phyloP scores from a whole-genome alignment of 108 stramenopile genomes.

The Nitzschia sp. region DNA sequence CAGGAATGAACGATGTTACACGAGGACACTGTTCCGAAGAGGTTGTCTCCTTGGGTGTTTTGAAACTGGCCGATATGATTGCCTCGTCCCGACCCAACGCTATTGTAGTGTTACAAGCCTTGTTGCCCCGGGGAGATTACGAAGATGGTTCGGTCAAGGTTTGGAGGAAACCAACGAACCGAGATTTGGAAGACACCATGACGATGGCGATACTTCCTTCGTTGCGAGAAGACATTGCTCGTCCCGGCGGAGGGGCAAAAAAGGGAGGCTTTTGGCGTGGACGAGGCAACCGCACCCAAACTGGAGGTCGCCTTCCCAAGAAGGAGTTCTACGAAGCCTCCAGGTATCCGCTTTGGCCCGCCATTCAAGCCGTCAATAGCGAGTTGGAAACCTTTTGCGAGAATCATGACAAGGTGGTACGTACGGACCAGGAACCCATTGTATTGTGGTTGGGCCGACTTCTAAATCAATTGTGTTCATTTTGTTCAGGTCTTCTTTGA shows the following conservation, averaged over 20 bases:
- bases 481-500: constrained; percentile 36
- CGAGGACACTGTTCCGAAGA: constrained; percentile 65
- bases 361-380: constrained; percentile 35
- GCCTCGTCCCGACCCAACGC: constrained; percentile 37
- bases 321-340: constrained; percentile 12
- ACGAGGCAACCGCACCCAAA: background rate
- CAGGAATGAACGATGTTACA: constrained; percentile 71
- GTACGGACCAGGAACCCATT: too few relatives aligned
- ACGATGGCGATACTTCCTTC: too few relatives aligned
- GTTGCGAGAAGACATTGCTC: too few relatives aligned
- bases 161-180: too few relatives aligned
- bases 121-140: constrained; percentile 45
- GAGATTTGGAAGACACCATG: too few relatives aligned
- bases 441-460: too few relatives aligned
- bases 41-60: constrained; percentile 61
- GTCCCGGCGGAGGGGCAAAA: too few relatives aligned
- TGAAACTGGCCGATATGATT: constrained; percentile 64
- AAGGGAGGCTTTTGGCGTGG: too few relatives aligned
- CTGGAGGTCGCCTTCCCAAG: background rate
- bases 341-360: constrained; percentile 35
- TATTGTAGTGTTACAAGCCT: constrained; percentile 58
- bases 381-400: constrained; percentile 34
- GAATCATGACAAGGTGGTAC: constrained; percentile 30
- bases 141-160: constrained; percentile 6
- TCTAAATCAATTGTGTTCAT: too few relatives aligned